phyloP scores from a whole-genome alignment of 1,284 basidiomycete species.

The Cutaneotrichosporon sp. region DNA sequence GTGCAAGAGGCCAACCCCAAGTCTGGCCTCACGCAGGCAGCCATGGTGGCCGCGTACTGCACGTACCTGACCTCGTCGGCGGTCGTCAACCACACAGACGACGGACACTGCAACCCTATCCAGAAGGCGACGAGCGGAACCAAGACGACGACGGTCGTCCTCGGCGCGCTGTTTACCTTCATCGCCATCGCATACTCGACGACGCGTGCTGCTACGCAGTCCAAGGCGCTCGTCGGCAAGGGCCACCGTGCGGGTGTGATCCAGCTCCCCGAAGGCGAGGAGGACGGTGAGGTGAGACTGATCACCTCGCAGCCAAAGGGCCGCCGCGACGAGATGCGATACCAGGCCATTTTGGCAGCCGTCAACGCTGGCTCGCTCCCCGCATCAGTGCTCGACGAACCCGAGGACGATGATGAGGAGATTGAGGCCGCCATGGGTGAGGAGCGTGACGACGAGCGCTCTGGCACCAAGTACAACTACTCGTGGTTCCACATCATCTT shows the following conservation, averaged over 20 bases:
- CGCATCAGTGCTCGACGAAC: slow-evolving; percentile 82
- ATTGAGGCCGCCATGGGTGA: slow-evolving; percentile 68
- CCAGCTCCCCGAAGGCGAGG: slow-evolving; percentile 57
- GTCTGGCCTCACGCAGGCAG: slow-evolving; percentile 90
- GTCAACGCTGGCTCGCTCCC: slow-evolving; percentile 96
- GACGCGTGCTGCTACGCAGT: slow-evolving; percentile 91
- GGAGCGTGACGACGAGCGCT: slow-evolving; percentile 84
- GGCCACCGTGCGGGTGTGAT: slow-evolving; percentile 59
- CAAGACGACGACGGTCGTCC: slow-evolving; percentile 79
- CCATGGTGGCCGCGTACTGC: slow-evolving; percentile 96
- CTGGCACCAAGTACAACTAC: slow-evolving; percentile 98
- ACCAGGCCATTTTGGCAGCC: slow-evolving; percentile 91
- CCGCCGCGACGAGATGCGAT: slow-evolving; percentile 77
- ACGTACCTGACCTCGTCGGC: slow-evolving; percentile 95
- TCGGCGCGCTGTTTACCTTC: slow-evolving; percentile 96
- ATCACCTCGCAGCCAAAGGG: slow-evolving; percentile 82
- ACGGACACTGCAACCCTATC: slow-evolving; percentile 81
- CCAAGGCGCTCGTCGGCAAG: slow-evolving; percentile 78
- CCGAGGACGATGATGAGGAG: slow-evolving; percentile 71
- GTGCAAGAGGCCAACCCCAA: slow-evolving; percentile 93
- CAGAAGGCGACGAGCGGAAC: slow-evolving; percentile 61
- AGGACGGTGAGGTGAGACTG: slow-evolving; percentile 61
- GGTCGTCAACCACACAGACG: slow-evolving; percentile 84
- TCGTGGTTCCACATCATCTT: slow-evolving; percentile 99
- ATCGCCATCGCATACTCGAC: slow-evolving; percentile 97